Conservation (phyloP, 225 moss, liverwort and hornwort species). For the Lunularia cruciata region DNA sequence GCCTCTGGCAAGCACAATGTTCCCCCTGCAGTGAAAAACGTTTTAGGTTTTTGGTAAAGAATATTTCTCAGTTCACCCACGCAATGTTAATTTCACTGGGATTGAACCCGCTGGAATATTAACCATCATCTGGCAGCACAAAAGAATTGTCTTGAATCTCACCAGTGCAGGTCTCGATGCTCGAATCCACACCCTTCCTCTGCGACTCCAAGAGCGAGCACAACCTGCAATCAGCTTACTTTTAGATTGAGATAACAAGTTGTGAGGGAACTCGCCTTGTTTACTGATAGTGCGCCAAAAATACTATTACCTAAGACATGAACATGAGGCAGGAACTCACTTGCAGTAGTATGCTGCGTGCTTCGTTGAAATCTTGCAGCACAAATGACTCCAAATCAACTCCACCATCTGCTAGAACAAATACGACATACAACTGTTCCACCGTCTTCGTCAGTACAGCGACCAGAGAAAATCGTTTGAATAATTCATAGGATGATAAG, state of each 20-base stretch:
- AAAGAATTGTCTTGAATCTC: neutral
- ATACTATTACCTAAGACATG: neutral
- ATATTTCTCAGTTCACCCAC: too few species aligned
- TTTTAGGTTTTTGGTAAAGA: neutral
- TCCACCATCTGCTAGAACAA: conserved; percentile 94
- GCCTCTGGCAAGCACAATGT: conserved; percentile 73
- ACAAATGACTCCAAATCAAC: conserved; percentile 80
- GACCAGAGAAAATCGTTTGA: too few species aligned
- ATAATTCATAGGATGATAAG: neutral
- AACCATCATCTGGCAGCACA: neutral
- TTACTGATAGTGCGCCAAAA: too few species aligned
- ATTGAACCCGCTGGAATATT: neutral
- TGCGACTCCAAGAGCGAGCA: conserved; percentile 79
- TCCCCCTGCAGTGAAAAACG: conserved; percentile 58
- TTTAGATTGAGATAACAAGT: neutral
- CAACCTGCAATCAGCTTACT: conserved; percentile 62
- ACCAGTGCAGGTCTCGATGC: conserved; percentile 99
- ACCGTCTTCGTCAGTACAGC: neutral
- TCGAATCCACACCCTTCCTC: conserved; percentile 93
- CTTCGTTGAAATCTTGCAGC: conserved; percentile 69
- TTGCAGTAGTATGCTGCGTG: conserved; percentile 81
- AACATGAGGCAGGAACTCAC: conserved; percentile 32
- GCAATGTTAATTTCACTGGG: neutral
- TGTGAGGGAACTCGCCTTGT: neutral
- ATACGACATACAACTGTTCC: conserved; percentile 87